These are phyloP conservation scores for Cyclotella baltica DNA, from an alignment of 108 stramenopile species.

Conservation along the genomic window DNA sequence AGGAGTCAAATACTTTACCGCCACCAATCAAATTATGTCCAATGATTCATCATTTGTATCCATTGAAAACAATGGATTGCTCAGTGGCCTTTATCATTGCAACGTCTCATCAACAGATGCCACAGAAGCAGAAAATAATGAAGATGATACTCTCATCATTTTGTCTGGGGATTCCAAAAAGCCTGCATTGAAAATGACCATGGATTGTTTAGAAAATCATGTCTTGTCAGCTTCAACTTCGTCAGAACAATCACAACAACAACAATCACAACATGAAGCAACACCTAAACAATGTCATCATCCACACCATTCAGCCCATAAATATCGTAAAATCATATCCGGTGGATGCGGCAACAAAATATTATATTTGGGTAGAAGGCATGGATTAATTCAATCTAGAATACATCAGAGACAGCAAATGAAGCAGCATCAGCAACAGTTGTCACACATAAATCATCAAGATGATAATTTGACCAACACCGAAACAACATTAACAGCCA, in stretches of 20 bases:
- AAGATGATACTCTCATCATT: slow-evolving; percentile 30
- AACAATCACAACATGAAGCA: not conserved
- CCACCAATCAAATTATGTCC: slow-evolving; percentile 11
- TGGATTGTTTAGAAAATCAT: slow-evolving; percentile 37
- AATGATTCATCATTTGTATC: not conserved
- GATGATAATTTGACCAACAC: not conserved
- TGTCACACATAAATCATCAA: not conserved
- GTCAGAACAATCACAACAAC: not conserved
- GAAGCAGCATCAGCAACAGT: no score
- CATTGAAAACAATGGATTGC: not conserved
- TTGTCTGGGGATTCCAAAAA: slow-evolving; percentile 51
- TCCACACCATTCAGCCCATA: slow-evolving; percentile 9
- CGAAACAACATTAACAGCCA: not conserved
- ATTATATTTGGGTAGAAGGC: slow-evolving; percentile 37
- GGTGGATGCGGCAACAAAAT: slow-evolving; percentile 57
- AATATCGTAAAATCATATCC: slow-evolving; percentile 41
- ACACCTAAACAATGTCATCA: not conserved
- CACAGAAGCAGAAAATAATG: slow-evolving; percentile 23
- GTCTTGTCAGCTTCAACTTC: slow-evolving; percentile 7
- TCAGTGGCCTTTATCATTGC: not conserved
- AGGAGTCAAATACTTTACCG: slow-evolving; percentile 3
- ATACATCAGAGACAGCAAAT: not conserved
- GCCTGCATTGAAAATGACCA: slow-evolving; percentile 42
- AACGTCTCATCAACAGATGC: no score
- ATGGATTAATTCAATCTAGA: slow-evolving; percentile 3